phyloP scores from a whole-genome alignment of 192 early-diverging fungal species.

The Umbelopsis sp. region DNA sequence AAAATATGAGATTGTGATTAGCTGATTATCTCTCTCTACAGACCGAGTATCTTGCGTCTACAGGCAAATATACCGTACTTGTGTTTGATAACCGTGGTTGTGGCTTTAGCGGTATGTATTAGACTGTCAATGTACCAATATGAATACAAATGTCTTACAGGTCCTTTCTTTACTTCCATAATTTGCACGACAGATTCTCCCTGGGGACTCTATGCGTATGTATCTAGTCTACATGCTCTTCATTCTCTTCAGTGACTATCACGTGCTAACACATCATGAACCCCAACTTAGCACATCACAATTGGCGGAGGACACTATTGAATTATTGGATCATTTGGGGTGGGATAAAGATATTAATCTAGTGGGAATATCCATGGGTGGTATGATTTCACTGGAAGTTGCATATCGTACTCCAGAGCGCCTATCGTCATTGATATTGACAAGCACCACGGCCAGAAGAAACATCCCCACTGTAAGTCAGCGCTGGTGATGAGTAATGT shows the following conservation, averaged over 20 bases:
- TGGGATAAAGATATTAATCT: conserved; percentile 75
- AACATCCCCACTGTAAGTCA: conserved; percentile 41
- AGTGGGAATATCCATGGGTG: conserved; percentile 85
- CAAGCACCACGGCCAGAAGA: conserved; percentile 60
- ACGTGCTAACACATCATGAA: neutral
- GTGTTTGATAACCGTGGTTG: conserved; percentile 88
- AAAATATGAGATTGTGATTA: neutral
- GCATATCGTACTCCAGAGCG: conserved; percentile 56
- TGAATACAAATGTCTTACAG: neutral
- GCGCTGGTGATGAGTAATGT: neutral
- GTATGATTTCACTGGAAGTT: conserved; percentile 85
- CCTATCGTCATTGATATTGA: conserved; percentile 60
- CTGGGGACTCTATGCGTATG: conserved; percentile 54
- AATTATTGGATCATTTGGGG: conserved; percentile 70
- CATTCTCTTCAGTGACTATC: neutral
- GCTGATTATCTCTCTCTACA: conserved; percentile 29
- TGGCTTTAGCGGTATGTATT: conserved; percentile 57
- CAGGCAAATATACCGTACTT: conserved; percentile 68
- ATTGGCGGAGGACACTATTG: conserved; percentile 74
- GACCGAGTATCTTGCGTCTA: conserved; percentile 65
- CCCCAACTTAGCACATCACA: conserved; percentile 60
- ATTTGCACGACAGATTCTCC: conserved; percentile 49
- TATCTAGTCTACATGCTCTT: neutral
- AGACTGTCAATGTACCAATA: conserved; percentile 28
- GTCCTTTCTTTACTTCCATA: neutral